Evolutionary conservation across 331 rosid species (phyloP), one percentile per base, ranked within the genome.

Genomic region (Rosa hybrid): DNA sequence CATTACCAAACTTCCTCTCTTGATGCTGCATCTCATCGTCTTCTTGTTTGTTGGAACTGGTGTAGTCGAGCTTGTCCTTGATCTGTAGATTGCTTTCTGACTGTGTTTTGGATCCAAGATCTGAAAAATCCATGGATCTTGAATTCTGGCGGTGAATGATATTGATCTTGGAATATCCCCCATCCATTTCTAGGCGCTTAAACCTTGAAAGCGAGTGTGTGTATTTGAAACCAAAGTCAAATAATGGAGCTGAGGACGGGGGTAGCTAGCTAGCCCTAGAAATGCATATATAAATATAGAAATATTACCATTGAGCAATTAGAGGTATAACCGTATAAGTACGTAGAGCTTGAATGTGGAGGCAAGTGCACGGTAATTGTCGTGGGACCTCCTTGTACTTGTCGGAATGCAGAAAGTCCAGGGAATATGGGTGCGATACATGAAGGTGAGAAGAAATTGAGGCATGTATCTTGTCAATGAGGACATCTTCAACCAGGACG

Each of bases 101-200:
- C 25, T 73, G 65, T 27, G 30, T 17, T 50, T 38, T 56, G 9
- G 53, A 73, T 12, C 50, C 10, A n/a, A 79, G 81, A 84, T 88
- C 92, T 13, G 91, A 82, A 69, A 86, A 87, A 81, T 92, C 94
- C 2, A 83, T 48, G 68, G 95, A 90, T 90, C 90, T 89, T 75
- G 94, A 84, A 72, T 87, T 85, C n/a, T 85, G 87, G 78, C 12
- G 10, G 17, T 34, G 41, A 12, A 57, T 57, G 71, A 38, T 68
- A 23, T 76, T 80, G 62, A 93, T 90, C 80, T 91, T 91, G 4
- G 94, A 83, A 69, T 93, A 90, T 8, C 63, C 63, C 63, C 85
- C 87, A 0, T 84, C 87, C 90, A 81, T 89, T 7, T 12, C 25
- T 25, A 14, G 6, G n/a, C 39, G 39, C 39, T 34, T 34, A 34